Evolutionary conservation across 805 yeast genomes (phyloP).

Genomic region (Scheffersomyces lignosus): DNA sequence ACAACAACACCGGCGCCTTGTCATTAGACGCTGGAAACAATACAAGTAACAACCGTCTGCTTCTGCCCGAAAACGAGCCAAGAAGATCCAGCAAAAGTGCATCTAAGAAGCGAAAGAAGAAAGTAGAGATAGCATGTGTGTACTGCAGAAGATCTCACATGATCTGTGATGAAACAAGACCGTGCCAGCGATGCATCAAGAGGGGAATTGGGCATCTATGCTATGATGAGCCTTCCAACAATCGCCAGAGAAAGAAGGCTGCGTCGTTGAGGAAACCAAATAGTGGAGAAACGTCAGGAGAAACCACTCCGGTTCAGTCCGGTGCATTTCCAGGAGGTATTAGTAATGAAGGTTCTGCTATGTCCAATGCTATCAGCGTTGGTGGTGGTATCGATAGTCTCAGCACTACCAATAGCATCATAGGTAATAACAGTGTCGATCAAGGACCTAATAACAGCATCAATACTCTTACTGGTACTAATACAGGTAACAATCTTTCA

Average conservation of each 20-base stretch:
- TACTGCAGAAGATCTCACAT: conserved; percentile 92
- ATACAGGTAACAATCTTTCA: too few relatives aligned
- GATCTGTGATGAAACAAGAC: conserved; percentile 80
- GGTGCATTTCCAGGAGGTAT: conserved; percentile 1
- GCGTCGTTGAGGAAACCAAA: conserved; percentile 18
- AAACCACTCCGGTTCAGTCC: conserved; percentile 18
- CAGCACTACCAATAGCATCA: not conserved
- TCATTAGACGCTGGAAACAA: too few relatives aligned
- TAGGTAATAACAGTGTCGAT: not conserved
- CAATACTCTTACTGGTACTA: not conserved
- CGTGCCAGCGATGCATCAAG: conserved; percentile 81
- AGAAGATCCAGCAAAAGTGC: too few relatives aligned
- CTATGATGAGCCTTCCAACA: conserved; percentile 62
- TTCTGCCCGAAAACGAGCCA: too few relatives aligned
- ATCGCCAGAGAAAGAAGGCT: conserved; percentile 41
- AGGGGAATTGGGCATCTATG: conserved; percentile 88
- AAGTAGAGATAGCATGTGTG: conserved; percentile 74
- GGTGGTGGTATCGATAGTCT: not conserved
- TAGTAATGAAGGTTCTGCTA: conserved; percentile 4
- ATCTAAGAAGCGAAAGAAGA: conserved; percentile 44
- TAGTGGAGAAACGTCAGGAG: conserved; percentile 2
- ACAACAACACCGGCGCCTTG: too few relatives aligned
- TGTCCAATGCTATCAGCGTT: conserved; percentile 4
- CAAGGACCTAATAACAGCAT: not conserved
- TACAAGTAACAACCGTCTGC: too few relatives aligned